These are phyloP conservation scores for Candida takata DNA, from an alignment of 805 yeast genomes.

Conservation along the genomic window DNA sequence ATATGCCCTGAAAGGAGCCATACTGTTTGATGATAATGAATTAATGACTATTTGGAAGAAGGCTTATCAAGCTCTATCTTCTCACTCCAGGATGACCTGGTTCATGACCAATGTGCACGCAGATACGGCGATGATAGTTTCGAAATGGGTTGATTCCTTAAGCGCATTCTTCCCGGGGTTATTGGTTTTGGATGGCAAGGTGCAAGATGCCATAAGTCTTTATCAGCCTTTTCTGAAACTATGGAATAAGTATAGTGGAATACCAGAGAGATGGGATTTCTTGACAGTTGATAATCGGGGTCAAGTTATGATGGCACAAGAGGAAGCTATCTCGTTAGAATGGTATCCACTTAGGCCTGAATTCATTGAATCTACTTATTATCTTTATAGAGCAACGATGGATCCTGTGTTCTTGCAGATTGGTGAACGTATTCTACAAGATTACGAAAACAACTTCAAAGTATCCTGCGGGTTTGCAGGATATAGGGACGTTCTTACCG, in stretches of 20 bases:
- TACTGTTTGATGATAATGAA: slow-evolving; percentile 59
- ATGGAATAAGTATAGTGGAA: slow-evolving; percentile 73
- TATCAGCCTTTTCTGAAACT: slow-evolving; percentile 63
- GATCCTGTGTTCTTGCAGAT: slow-evolving; percentile 79
- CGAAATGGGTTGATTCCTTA: slow-evolving; percentile 78
- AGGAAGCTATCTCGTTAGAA: slow-evolving; percentile 48
- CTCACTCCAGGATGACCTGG: slow-evolving; percentile 46
- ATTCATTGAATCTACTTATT: slow-evolving; percentile 82
- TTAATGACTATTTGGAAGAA: slow-evolving; percentile 49
- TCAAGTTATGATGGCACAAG: slow-evolving; percentile 6
- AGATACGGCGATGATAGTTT: slow-evolving; percentile 39
- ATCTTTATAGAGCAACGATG: slow-evolving; percentile 71
- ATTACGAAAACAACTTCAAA: slow-evolving; percentile 44
- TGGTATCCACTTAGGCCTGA: slow-evolving; percentile 96
- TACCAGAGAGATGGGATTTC: slow-evolving; percentile 85
- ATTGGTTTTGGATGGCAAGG: slow-evolving; percentile 70
- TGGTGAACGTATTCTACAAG: slow-evolving; percentile 58
- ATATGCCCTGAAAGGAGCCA: slow-evolving; percentile 71
- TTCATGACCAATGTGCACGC: slow-evolving; percentile 51
- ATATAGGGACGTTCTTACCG: slow-evolving; percentile 56
- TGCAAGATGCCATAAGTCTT: slow-evolving; percentile 53
- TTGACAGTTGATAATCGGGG: slow-evolving; percentile 1
- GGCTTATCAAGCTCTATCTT: slow-evolving; percentile 52
- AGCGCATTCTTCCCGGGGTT: slow-evolving; percentile 88
- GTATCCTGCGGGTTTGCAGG: slow-evolving; percentile 81